Percentiles rank a stretch among this genome's conserved stretches.
Evolutionary conservation across 1,284 basidiomycete species (phyloP).

Genomic region (Naganishia albida): DNA sequence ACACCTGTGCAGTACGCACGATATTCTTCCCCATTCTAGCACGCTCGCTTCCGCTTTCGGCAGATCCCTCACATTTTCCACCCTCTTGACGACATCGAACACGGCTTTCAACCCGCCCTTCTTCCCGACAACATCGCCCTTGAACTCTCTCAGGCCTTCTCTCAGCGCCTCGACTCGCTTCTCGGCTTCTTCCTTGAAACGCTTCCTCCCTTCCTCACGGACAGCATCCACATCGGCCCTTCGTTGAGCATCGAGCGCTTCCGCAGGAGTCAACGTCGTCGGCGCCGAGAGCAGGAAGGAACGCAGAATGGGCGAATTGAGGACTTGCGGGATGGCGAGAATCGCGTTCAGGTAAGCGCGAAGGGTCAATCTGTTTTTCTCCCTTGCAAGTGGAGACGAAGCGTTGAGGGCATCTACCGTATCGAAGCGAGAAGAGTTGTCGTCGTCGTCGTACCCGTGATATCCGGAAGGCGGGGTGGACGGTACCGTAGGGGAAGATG

Average conservation of each 20-base stretch:
- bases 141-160: conserved; percentile 79
- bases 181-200: conserved; percentile 85
- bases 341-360: conserved; percentile 85
- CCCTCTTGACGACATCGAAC: conserved; percentile 83
- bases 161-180: conserved; percentile 83
- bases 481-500: conserved; percentile 45
- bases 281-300: conserved; percentile 83
- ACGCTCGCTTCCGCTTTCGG: conserved; percentile 85
- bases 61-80: conserved; percentile 73
- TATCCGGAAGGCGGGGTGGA: conserved; percentile 32
- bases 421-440: conserved; percentile 36
- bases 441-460: conserved; percentile 18
- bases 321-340: conserved; percentile 70
- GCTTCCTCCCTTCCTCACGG: conserved; percentile 80
- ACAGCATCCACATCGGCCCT: conserved; percentile 88
- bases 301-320: conserved; percentile 78
- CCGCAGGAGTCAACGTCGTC: conserved; percentile 69
- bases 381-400: conserved; percentile 68
- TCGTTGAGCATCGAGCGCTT: conserved; percentile 73
- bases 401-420: conserved; percentile 37
- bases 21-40: conserved; percentile 94
- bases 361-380: conserved; percentile 93
- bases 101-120: conserved; percentile 84
- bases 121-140: conserved; percentile 84
- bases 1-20: conserved; percentile 58